Conservation (phyloP, 306 rosid genomes). For the Senna tora region DNA sequence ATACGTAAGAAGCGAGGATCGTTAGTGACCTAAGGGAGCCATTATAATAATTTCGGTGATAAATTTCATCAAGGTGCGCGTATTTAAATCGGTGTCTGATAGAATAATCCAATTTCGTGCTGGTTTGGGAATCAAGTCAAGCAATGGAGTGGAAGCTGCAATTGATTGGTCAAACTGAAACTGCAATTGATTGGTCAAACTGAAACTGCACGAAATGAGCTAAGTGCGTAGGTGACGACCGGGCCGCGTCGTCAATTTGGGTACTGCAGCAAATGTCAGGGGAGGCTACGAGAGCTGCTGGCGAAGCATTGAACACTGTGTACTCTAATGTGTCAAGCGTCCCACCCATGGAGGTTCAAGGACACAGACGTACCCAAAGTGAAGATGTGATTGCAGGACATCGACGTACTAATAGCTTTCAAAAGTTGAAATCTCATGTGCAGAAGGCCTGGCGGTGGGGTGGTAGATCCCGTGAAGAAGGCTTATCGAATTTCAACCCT, state of each 20-base stretch:
- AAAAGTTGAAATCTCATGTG: conserved; percentile 67
- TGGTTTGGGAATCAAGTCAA: conserved; percentile 31
- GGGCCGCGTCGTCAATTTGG: conserved; percentile 50
- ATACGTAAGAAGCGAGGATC: conserved; percentile 38
- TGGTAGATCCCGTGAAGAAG: conserved; percentile 50
- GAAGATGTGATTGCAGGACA: conserved; percentile 49
- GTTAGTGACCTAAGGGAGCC: conserved; percentile 30
- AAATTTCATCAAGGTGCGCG: conserved; percentile 38
- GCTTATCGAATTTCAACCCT: conserved; percentile 59
- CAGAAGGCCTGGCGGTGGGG: conserved; percentile 85
- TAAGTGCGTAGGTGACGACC: conserved; percentile 52
- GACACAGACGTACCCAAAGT: conserved; percentile 70
- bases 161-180: conserved; percentile 42
- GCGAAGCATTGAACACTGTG: conserved; percentile 64
- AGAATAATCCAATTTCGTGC: conserved; percentile 37
- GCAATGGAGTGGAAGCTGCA: conserved; percentile 32
- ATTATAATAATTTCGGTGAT: not conserved
- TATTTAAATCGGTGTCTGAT: conserved; percentile 26
- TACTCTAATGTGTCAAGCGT: conserved; percentile 35
- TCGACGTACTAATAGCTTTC: conserved; percentile 65
- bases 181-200: too few relatives aligned
- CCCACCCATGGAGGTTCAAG: conserved; percentile 45
- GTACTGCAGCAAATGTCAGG: conserved; percentile 69
- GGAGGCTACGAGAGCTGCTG: conserved; percentile 67
- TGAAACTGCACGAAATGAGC: conserved; percentile 50